Percentiles rank a stretch among this genome's conserved stretches.
phyloP scores from a whole-genome alignment of 352 stramenopile genomes.

The Phytopythium delawarense region DNA sequence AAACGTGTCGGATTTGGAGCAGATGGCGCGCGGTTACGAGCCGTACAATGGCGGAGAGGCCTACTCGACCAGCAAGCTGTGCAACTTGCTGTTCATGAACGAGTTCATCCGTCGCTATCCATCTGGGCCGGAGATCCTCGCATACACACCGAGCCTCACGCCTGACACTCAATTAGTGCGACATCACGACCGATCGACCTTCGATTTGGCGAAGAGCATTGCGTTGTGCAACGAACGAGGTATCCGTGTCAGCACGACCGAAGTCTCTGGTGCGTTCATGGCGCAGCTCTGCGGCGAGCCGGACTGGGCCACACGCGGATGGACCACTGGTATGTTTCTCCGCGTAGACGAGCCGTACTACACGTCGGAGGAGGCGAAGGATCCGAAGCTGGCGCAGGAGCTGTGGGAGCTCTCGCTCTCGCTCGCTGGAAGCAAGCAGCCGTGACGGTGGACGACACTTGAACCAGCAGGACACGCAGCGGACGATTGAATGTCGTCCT shows the following conservation, averaged over 20 bases:
- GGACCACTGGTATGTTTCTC: constrained; percentile 18
- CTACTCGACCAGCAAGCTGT: constrained; percentile 47
- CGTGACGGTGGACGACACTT: neutral
- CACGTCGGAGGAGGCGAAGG: constrained; percentile 12
- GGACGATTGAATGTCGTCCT: too few relatives aligned
- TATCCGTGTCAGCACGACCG: constrained; percentile 10
- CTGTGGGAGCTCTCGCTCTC: constrained; percentile 28
- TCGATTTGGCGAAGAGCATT: neutral
- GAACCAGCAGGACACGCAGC: neutral
- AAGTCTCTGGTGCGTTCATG: constrained; percentile 24
- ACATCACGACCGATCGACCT: constrained; percentile 1
- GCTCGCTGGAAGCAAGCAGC: too few relatives aligned
- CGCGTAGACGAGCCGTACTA: constrained; percentile 18
- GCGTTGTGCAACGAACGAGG: neutral
- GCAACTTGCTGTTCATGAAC: constrained; percentile 43
- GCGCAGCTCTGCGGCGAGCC: constrained; percentile 16
- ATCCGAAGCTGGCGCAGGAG: constrained; percentile 13
- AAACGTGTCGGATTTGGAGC: constrained; percentile 17
- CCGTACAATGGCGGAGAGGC: constrained; percentile 9
- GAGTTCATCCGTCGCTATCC: constrained; percentile 34
- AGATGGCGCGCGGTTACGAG: constrained; percentile 14
- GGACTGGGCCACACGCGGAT: constrained; percentile 2
- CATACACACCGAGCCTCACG: neutral
- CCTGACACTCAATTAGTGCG: constrained; percentile 18
- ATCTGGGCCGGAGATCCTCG: neutral